phyloP scores from a whole-genome alignment of 179 eudicot species.

The Silene coronaria region DNA sequence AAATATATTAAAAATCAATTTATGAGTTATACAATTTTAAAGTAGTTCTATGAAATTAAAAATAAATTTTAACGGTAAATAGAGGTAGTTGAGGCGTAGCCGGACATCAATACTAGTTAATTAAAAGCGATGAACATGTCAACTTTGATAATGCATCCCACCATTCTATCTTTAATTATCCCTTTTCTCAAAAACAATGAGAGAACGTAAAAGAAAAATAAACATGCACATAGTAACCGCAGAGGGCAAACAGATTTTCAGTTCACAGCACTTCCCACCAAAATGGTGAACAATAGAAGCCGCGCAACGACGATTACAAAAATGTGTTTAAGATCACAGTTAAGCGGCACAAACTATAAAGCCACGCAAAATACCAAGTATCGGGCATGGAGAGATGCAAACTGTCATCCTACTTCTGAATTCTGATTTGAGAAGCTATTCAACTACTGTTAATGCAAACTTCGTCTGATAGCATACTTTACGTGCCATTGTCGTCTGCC shows the following conservation, averaged over 20 bases:
- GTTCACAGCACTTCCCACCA: conserved; percentile 45
- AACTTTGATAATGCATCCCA: neutral
- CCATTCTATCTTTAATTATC: neutral
- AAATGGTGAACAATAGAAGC: conserved; percentile 95
- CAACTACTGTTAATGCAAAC: neutral
- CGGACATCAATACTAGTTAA: too few species aligned
- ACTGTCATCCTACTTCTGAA: neutral
- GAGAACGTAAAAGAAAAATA: neutral
- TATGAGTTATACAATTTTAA: too few species aligned
- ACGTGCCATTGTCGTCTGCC: conserved; percentile 3
- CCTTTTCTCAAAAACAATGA: neutral
- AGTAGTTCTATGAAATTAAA: too few species aligned
- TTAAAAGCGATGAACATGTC: too few species aligned
- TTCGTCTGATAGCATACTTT: neutral
- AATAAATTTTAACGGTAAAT: too few species aligned
- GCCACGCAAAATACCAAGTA: neutral
- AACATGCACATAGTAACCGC: too few species aligned
- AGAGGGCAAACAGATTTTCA: neutral
- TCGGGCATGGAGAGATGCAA: neutral
- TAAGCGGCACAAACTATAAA: neutral
- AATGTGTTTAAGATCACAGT: neutral
- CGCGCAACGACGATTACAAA: conserved; percentile 31
- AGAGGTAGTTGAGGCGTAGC: too few species aligned
- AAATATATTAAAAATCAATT: too few species aligned
- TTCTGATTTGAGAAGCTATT: neutral